Evolutionary conservation across 306 rosid species (phyloP).

Genomic region (Cyclanthera cordifolia): DNA sequence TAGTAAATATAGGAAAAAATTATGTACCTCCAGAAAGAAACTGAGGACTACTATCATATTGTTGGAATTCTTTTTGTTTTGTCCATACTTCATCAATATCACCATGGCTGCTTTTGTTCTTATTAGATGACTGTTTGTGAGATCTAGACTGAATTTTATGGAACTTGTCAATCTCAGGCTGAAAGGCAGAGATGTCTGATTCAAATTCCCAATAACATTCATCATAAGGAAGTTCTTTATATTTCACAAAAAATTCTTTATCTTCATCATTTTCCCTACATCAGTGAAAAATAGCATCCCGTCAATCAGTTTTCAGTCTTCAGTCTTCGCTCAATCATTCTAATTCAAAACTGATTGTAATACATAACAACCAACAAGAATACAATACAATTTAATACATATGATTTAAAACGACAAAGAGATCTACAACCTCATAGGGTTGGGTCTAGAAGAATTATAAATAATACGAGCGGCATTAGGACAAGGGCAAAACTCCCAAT

Average conservation of each 20-base stretch:
- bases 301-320: conserved; percentile 18
- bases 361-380: not conserved
- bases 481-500: too few species aligned
- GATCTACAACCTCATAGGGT: not conserved
- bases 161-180: conserved; percentile 81
- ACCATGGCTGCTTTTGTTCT: conserved; percentile 43
- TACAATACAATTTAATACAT: not conserved
- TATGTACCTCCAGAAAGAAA: conserved; percentile 69
- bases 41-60: conserved; percentile 66
- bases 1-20: conserved; percentile 15
- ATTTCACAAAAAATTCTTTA: conserved; percentile 80
- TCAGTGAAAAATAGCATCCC: conserved; percentile 19
- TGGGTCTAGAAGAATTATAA: too few species aligned
- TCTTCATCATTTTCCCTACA: conserved; percentile 63
- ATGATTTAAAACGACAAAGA: not conserved
- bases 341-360: conserved; percentile 5
- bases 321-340: conserved; percentile 18
- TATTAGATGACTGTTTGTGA: conserved; percentile 38
- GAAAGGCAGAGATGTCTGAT: conserved; percentile 85
- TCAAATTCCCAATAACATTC: conserved; percentile 93
- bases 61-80: conserved; percentile 87
- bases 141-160: conserved; percentile 57
- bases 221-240: conserved; percentile 94
- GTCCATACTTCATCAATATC: conserved; percentile 50
- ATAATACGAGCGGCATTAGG: too few species aligned